These are phyloP conservation scores for Tulasnella sp. DNA, from an alignment of 768 basidiomycete species.

Conservation along the genomic window DNA sequence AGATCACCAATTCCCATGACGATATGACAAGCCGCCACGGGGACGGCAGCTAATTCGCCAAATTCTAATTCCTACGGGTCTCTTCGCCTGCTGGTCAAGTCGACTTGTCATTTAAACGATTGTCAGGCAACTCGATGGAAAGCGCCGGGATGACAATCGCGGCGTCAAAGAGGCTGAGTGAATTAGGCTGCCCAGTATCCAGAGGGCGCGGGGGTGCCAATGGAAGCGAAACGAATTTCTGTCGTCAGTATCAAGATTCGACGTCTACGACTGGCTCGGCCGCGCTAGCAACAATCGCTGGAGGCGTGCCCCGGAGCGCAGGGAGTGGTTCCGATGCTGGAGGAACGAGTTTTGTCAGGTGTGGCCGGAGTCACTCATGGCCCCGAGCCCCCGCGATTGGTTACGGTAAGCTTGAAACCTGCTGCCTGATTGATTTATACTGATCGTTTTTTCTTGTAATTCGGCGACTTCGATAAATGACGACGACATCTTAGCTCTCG, in stretches of 20 bases:
- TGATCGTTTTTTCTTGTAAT: background rate
- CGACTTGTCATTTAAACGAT: background rate
- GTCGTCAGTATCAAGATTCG: constrained; percentile 6
- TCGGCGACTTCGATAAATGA: constrained; percentile 17
- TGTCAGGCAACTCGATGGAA: constrained; percentile 16
- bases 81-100: background rate
- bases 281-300: background rate
- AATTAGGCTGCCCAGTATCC: constrained; percentile 1
- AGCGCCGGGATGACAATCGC: background rate
- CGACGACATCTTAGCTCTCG: constrained; percentile 26
- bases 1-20: constrained; percentile 13
- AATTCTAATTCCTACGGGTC: constrained; percentile 5
- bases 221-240: constrained; percentile 7
- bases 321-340: constrained; percentile 17
- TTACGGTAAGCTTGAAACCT: background rate
- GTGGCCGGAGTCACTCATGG: background rate
- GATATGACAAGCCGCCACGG: background rate
- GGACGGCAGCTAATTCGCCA: background rate
- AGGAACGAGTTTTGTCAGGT: constrained; percentile 2
- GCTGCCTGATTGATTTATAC: background rate
- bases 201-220: constrained; percentile 7
- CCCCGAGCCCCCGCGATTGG: background rate
- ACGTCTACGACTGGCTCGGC: background rate
- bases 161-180: constrained; percentile 13
- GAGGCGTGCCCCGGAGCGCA: constrained; percentile 15